A percentile compares a stretch with the other conserved stretches of the same genome.
Conservation (phyloP, 305 asterid species). For the Salvia sclarea region DNA sequence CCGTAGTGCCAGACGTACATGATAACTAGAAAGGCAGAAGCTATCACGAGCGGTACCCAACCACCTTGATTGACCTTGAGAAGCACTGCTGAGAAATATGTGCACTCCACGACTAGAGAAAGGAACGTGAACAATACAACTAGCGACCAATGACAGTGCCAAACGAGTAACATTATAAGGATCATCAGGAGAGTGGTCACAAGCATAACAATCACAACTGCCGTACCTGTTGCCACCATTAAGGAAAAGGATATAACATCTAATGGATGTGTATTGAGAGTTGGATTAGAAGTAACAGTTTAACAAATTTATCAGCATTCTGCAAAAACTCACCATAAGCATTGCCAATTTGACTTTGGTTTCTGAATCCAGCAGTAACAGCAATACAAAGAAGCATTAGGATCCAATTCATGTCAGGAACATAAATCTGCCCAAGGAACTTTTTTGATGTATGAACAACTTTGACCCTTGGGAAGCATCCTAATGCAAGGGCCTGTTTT, state of each 20-base stretch:
- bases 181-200: conserved; percentile 90
- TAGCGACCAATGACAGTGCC: conserved; percentile 90
- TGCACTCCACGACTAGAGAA: conserved; percentile 71
- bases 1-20: conserved; percentile 94
- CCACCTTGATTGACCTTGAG: conserved; percentile 91
- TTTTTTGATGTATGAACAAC: conserved; percentile 79
- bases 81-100: conserved; percentile 84
- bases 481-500: conserved; percentile 89
- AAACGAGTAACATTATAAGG: conserved; percentile 76
- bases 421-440: conserved; percentile 68
- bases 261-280: not conserved
- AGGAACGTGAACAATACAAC: conserved; percentile 69
- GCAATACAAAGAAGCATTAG: conserved; percentile 91
- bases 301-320: not conserved
- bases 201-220: conserved; percentile 91
- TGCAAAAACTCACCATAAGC: conserved; percentile 71
- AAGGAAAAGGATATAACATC: not conserved
- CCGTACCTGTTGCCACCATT: conserved; percentile 64
- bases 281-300: not conserved
- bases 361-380: conserved; percentile 88
- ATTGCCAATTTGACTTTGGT: conserved; percentile 89
- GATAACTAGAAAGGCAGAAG: conserved; percentile 74
- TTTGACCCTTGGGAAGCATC: conserved; percentile 93
- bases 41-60: conserved; percentile 92
- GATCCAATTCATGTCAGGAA: conserved; percentile 90